phyloP scores from a whole-genome alignment of 1,284 basidiomycete genomes.

The Apiotrichum sp. region DNA sequence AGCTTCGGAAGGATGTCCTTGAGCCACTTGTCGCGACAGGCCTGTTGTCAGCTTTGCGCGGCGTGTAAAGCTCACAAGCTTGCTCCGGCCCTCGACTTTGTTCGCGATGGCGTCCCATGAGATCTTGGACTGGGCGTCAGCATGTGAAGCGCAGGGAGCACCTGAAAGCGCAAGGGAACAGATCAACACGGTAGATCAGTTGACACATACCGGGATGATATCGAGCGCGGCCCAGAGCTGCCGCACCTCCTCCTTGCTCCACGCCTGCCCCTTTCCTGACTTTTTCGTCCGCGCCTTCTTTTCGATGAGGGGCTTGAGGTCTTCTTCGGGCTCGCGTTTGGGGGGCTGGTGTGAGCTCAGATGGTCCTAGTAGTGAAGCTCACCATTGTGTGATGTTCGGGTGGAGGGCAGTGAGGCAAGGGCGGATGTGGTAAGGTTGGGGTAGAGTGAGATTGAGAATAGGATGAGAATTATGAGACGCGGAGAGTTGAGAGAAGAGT shows the following conservation, averaged over 20 bases:
- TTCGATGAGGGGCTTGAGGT: too few species aligned
- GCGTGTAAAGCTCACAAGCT: slow-evolving; percentile 14
- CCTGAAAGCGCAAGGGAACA: too few species aligned
- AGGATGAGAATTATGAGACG: too few species aligned
- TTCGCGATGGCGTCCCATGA: background rate
- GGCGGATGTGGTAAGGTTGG: too few species aligned
- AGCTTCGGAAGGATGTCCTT: slow-evolving; percentile 19
- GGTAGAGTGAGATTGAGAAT: too few species aligned
- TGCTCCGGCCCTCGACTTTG: slow-evolving; percentile 21
- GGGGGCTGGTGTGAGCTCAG: too few species aligned
- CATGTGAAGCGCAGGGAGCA: background rate
- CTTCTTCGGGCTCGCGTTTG: too few species aligned
- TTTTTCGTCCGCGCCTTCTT: background rate
- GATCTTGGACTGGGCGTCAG: slow-evolving; percentile 3
- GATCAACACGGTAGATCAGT: background rate
- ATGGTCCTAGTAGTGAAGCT: too few species aligned
- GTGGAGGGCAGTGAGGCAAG: too few species aligned
- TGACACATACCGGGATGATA: slow-evolving; percentile 1
- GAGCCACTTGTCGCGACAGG: slow-evolving; percentile 21
- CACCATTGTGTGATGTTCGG: too few species aligned
- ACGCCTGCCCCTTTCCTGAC: background rate
- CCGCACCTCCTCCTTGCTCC: slow-evolving; percentile 3
- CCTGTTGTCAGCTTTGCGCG: slow-evolving; percentile 8
- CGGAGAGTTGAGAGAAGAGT: too few species aligned
- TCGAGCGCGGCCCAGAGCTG: slow-evolving; percentile 7